Base-by-base conservation (phyloP, 2,329 filamentous ascomycete genomes). In the Claviceps pusilla region DNA sequence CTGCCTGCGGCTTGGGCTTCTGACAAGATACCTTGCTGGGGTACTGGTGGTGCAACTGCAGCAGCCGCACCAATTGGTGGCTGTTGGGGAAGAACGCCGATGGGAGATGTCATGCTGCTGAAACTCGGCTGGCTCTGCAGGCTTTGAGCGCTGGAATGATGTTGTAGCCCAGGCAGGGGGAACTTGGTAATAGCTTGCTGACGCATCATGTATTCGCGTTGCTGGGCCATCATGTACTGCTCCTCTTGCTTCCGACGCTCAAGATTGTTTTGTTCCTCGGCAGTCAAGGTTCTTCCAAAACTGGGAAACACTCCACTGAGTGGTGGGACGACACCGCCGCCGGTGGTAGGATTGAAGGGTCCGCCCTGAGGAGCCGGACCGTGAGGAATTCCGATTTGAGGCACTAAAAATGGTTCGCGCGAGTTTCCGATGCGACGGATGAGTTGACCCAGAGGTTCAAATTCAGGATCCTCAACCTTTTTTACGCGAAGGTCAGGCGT, bases 161-260 rank as follows among this genome's bases (percentile, higher is more conserved):
- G 93, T 63, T 97, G 89, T 9, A 97, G 77, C 56, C 73, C 65
- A 31, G 61, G 79, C 62, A 86, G 76, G 54, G 83, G 84, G 65
- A 87, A 84, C 65, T 90, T 84, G 51, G 83, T 76, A 56, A 89
- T 82, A 7, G 80, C 77, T 64, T 95, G 89, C 64, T 95, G 89
- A 59, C 89, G 87, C 58, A 89, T 86, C 54, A 96, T 79, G 61
- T 89, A 88, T 66, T 98, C 93, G 61, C 95, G 89, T 68, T 98
- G 93, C 46, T 93, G 85, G 48, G 94, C 93, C 82, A 97, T 94
- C 41, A 95, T 76, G 66, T 93, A 95, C 67, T 98, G 93, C 65
- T 98, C 94, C 69, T 98, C 93, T 68, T 98, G 93, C 73, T 98
- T 98, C 52, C 93, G 80, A 53, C 93, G 82, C 71, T 98, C 93